A percentile compares a stretch with the other conserved stretches of the same genome.
These are phyloP conservation scores for Stagonosporopsis rhizophila DNA, from an alignment of 2,329 filamentous ascomycete species.

Conservation along the genomic window DNA sequence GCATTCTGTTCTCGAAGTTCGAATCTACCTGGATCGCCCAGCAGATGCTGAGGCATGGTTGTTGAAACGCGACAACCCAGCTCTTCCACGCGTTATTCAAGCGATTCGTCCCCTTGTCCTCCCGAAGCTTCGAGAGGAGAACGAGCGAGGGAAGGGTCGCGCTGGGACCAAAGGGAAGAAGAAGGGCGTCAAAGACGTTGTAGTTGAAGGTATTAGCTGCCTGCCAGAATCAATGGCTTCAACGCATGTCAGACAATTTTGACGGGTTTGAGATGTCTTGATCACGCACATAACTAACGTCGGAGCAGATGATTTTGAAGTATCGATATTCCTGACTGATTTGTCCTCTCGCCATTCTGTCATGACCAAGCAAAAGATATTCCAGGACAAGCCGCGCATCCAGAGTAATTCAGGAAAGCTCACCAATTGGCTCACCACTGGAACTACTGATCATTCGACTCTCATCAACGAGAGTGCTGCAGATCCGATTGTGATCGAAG, in stretches of 20 bases:
- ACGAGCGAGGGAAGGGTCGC: conserved; percentile 67
- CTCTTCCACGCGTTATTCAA: conserved; percentile 83
- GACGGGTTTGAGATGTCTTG: conserved; percentile 7
- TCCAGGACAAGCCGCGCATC: conserved; percentile 53
- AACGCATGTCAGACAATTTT: background rate
- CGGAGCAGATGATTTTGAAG: conserved; percentile 87
- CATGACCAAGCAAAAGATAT: conserved; percentile 83
- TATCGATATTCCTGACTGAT: conserved; percentile 91
- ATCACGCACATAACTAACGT: conserved; percentile 26
- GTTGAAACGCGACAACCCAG: conserved; percentile 75
- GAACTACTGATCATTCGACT: conserved; percentile 52
- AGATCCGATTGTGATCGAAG: conserved; percentile 55
- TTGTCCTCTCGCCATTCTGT: conserved; percentile 84
- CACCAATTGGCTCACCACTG: conserved; percentile 54
- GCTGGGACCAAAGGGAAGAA: conserved; percentile 67
- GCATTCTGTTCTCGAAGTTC: conserved; percentile 93
- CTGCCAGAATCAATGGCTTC: background rate
- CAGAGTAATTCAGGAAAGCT: conserved; percentile 56
- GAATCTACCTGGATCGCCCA: conserved; percentile 94
- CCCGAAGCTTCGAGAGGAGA: conserved; percentile 90
- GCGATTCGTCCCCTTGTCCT: conserved; percentile 85
- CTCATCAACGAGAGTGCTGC: conserved; percentile 55
- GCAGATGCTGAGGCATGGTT: conserved; percentile 84
- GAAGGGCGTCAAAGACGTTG: conserved; percentile 88
- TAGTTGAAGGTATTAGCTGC: conserved; percentile 69